Conservation (phyloP, 2,329 filamentous ascomycete species). For the Alternaria gaisen region DNA sequence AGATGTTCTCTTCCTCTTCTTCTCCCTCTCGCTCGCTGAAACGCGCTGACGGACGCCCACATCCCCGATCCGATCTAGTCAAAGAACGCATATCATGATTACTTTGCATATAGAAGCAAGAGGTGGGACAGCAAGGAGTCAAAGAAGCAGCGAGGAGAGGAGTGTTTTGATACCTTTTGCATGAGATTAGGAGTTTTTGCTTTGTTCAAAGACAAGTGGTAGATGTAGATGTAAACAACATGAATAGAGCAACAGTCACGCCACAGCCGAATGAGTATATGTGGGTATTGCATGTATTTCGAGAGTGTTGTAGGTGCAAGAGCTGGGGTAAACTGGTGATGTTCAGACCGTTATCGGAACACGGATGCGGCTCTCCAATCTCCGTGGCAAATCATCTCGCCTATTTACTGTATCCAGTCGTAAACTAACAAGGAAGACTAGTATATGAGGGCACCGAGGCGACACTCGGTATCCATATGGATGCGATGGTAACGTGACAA, state of each 20-base stretch:
- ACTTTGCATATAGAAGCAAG: slow-evolving; percentile 2
- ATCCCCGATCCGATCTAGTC: not conserved
- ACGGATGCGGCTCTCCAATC: not conserved
- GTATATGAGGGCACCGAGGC: not conserved
- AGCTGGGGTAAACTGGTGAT: not conserved
- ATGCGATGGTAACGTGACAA: not conserved
- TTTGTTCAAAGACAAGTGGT: not conserved
- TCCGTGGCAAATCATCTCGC: not conserved
- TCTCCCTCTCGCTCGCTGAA: slow-evolving; percentile 1
- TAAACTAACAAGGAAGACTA: not conserved
- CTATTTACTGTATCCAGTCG: not conserved
- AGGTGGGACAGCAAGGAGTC: not conserved
- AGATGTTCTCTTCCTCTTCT: slow-evolving; percentile 7
- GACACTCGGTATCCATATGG: not conserved
- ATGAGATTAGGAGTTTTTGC: slow-evolving; percentile 5
- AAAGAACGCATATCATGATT: slow-evolving; percentile 5
- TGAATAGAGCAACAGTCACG: not conserved
- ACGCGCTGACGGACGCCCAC: not conserved
- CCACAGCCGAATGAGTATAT: not conserved
- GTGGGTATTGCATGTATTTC: not conserved
- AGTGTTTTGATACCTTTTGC: slow-evolving; percentile 3
- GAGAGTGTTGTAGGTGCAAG: not conserved
- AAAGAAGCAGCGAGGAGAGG: not conserved
- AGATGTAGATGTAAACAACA: slow-evolving; percentile 1
- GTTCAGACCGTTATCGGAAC: not conserved